Evolutionary conservation across 352 stramenopile genomes (phyloP), one percentile per base, ranked within the genome.

Genomic region (Phytophthora cryptogea): DNA sequence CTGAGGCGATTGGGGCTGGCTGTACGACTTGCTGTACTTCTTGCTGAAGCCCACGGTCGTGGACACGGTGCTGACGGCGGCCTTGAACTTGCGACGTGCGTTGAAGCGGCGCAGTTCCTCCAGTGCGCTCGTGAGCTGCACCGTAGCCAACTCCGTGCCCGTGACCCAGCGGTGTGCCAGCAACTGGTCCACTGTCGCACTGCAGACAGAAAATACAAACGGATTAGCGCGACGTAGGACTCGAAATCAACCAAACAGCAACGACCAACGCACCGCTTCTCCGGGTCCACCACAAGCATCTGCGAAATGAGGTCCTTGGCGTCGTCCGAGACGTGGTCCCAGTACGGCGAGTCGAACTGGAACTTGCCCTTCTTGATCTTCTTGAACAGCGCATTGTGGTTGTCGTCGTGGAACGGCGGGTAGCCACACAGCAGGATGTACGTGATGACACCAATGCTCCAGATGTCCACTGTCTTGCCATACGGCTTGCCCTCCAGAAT

Each of bases 281-380:
- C 69, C 14, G 90, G 88, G 68, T 98, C 83, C n/a, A 97, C 74
- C 3, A 97, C 69, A 6, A 99, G 85, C 71, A 98, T 89, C 62
- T 88, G 83, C n/a, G 68, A 79, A 60, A 99, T 98, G 28, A 99
- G 74, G 49, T 98, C 92, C 70, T 98, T 98, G 42, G 92, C 96
- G 46, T 97, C 80, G 42, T 95, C 90, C 30, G 87, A 97, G 11
- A 98, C 86, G 59, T 96, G 80, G 66, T 94, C 86, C 94, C 94
- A 98, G 73, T 98, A 98, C 14, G 97, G 92, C n/a, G 90, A 89
- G 59, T 98, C 92, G 57, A 98, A 98, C 76, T 98, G 77, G 70
- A 96, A 98, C 56, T 96, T 89, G 48, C 92, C 94, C 47, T 83
- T 89, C 68, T 97, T 95, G 68, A 98, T 98, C 66, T 97, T 98